These are phyloP conservation scores for Phialophora macrospora DNA, from an alignment of 2,329 filamentous ascomycete genomes.

Conservation along the genomic window DNA sequence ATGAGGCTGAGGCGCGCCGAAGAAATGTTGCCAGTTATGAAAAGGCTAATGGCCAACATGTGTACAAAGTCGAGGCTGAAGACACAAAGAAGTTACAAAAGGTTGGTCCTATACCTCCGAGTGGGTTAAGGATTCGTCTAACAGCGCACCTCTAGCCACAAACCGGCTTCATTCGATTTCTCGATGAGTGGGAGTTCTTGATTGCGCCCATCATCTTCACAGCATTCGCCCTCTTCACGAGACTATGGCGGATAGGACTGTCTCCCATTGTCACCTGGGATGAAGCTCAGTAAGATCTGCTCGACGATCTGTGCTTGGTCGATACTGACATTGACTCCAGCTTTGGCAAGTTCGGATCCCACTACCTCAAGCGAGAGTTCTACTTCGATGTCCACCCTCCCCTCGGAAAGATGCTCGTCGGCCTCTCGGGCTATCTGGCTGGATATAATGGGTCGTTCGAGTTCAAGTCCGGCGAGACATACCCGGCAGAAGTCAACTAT, in stretches of 20 bases:
- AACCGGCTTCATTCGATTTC: conserved; percentile 45
- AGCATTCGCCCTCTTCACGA: conserved; percentile 66
- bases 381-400: conserved; percentile 98
- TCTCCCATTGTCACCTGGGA: conserved; percentile 77
- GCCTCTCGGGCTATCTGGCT: conserved; percentile 91
- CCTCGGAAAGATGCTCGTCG: conserved; percentile 97
- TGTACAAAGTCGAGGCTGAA: conserved; percentile 41
- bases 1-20: conserved; percentile 48
- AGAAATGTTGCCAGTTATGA: conserved; percentile 49
- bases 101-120: conserved; percentile 39
- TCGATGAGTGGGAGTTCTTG: conserved; percentile 66
- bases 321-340: conserved; percentile 38
- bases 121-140: background rate
- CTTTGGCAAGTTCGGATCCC: conserved; percentile 86
- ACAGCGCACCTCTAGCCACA: conserved; percentile 40
- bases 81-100: conserved; percentile 46
- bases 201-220: conserved; percentile 69
- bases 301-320: background rate
- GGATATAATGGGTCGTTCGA: conserved; percentile 99
- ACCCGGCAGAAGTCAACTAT: conserved; percentile 92
- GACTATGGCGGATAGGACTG: conserved; percentile 69
- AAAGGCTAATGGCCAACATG: conserved; percentile 39
- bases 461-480: conserved; percentile 97
- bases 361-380: conserved; percentile 98
- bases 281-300: conserved; percentile 68